phyloP scores from a whole-genome alignment of 768 basidiomycete genomes.

The Mycena haematopus region DNA sequence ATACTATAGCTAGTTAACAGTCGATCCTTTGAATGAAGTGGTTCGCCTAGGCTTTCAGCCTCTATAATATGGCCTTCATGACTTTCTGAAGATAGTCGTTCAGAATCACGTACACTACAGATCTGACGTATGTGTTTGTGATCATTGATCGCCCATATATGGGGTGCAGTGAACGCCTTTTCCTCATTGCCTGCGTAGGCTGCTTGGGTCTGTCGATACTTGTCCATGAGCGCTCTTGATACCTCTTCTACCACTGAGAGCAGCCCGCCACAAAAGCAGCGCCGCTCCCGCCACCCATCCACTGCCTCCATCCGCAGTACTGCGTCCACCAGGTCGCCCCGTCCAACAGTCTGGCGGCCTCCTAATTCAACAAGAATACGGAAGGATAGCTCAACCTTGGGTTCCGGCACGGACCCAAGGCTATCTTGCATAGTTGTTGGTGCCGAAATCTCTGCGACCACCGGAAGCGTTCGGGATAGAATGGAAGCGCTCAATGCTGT shows the following conservation, averaged over 20 bases:
- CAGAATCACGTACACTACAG: background rate
- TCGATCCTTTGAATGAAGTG: slow-evolving; percentile 22
- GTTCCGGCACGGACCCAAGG: slow-evolving; percentile 14
- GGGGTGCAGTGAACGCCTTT: background rate
- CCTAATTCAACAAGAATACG: slow-evolving; percentile 22
- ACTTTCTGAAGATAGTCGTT: too few relatives aligned
- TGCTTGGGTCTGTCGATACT: background rate
- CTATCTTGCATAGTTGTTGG: slow-evolving; percentile 22
- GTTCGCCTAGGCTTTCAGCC: too few relatives aligned
- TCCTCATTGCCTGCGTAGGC: slow-evolving; percentile 10
- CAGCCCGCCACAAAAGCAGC: slow-evolving; percentile 7
- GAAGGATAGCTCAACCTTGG: slow-evolving; percentile 23
- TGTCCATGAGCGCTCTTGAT: slow-evolving; percentile 26
- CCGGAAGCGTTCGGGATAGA: slow-evolving; percentile 22
- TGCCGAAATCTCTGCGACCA: slow-evolving; percentile 18
- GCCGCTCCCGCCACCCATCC: slow-evolving; percentile 26
- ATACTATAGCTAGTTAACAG: background rate
- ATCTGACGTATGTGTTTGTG: background rate
- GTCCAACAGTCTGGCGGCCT: slow-evolving; percentile 27
- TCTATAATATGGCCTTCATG: too few relatives aligned
- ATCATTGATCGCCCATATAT: background rate
- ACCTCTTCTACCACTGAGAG: slow-evolving; percentile 10
- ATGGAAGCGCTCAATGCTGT: slow-evolving; percentile 25
- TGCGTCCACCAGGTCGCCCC: slow-evolving; percentile 25
- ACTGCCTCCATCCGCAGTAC: slow-evolving; percentile 27